Conservation (phyloP, 2,329 filamentous ascomycete species). For the Waltergamsia citrina region DNA sequence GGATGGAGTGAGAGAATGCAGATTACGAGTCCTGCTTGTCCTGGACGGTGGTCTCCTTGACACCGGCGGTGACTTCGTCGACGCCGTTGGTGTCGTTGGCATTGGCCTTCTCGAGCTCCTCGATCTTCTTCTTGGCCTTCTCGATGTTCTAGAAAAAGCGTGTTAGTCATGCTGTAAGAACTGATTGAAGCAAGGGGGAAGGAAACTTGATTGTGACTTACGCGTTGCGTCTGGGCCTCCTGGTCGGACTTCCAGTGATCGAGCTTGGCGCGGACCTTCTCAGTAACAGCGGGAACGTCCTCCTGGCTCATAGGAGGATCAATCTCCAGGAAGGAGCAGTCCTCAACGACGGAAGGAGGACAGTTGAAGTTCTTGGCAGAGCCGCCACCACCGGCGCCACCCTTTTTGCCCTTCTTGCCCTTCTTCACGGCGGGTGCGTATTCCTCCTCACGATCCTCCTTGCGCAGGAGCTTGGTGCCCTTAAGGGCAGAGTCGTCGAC, state of each 20-base stretch:
- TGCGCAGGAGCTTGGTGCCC: constrained; percentile 74
- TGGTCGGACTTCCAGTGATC: constrained; percentile 88
- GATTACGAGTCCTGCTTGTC: constrained; percentile 39
- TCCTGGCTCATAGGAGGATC: constrained; percentile 80
- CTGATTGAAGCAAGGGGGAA: too few relatives aligned
- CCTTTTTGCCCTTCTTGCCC: constrained; percentile 77
- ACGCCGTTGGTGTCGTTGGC: constrained; percentile 38
- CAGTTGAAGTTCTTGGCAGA: constrained; percentile 62
- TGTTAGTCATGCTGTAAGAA: constrained; percentile 10
- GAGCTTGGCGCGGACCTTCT: constrained; percentile 90
- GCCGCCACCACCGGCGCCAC: constrained; percentile 34
- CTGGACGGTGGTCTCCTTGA: constrained; percentile 42
- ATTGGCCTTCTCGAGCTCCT: constrained; percentile 61
- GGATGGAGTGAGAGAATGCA: neutral
- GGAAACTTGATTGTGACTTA: constrained; percentile 35
- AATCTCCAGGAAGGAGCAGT: constrained; percentile 74
- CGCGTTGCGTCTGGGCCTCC: constrained; percentile 79
- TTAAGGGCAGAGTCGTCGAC: constrained; percentile 79
- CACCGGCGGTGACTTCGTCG: constrained; percentile 40
- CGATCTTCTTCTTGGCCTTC: constrained; percentile 93
- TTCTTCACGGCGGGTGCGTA: constrained; percentile 76
- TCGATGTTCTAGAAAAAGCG: constrained; percentile 69
- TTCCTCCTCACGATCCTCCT: constrained; percentile 80
- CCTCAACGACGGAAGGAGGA: constrained; percentile 84
- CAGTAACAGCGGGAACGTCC: constrained; percentile 68